phyloP scores from a whole-genome alignment of 2,329 filamentous ascomycete genomes.

The Trichoderma sp. region DNA sequence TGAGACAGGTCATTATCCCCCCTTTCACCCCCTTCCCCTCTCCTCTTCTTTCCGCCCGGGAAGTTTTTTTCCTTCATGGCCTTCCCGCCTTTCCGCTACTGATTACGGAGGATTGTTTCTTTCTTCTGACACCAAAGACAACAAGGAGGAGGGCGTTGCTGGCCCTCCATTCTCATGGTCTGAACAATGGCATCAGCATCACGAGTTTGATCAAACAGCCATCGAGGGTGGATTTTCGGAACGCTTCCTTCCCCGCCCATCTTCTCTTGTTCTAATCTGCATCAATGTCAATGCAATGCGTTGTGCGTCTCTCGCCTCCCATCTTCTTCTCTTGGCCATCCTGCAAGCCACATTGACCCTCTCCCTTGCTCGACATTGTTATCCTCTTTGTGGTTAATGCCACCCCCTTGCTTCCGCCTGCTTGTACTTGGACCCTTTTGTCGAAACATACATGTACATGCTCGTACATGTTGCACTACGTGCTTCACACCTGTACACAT shows the following conservation, averaged over 20 bases:
- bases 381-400: background rate
- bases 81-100: background rate
- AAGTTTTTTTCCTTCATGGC: background rate
- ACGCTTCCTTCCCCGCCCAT: background rate
- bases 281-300: background rate
- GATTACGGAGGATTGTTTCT: background rate
- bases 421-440: background rate
- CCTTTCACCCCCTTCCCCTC: background rate
- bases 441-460: background rate
- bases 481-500: background rate
- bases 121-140: background rate
- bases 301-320: background rate
- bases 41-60: background rate
- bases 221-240: background rate
- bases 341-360: background rate
- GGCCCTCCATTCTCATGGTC: background rate
- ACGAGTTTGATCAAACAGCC: background rate
- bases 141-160: background rate
- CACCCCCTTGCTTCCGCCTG: background rate
- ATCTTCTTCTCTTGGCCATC: background rate
- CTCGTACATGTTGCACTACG: background rate
- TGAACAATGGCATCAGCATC: background rate
- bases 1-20: slow-evolving; percentile 2
- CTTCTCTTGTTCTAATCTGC: background rate
- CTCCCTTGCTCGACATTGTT: background rate